phyloP scores from a whole-genome alignment of 2,329 filamentous ascomycete species.

The Alternaria sp. region DNA sequence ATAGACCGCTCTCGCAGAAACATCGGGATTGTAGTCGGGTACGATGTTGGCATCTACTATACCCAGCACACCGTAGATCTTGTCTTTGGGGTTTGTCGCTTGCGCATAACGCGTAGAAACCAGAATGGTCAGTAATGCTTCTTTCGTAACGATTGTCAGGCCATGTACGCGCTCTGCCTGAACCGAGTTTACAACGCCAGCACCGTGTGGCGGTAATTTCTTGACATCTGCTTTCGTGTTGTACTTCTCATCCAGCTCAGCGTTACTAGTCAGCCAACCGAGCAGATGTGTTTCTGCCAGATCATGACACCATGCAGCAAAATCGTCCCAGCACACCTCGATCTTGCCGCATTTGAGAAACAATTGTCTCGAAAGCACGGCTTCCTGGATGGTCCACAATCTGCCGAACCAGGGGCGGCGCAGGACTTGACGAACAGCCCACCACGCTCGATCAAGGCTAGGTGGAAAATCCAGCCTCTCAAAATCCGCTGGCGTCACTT shows the following conservation, averaged over 20 bases:
- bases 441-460: slow-evolving; percentile 16
- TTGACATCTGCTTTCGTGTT: background rate
- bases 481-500: slow-evolving; percentile 24
- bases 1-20: slow-evolving; percentile 23
- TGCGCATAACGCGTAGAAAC: slow-evolving; percentile 30
- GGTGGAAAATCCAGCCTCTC: slow-evolving; percentile 21
- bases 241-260: slow-evolving; percentile 4
- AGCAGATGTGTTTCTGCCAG: slow-evolving; percentile 18
- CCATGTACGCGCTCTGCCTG: slow-evolving; percentile 15
- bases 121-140: slow-evolving; percentile 16
- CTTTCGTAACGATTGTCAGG: background rate
- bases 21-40: slow-evolving; percentile 19
- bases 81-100: slow-evolving; percentile 31
- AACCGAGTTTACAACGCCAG: slow-evolving; percentile 12
- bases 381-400: slow-evolving; percentile 36
- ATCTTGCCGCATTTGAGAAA: slow-evolving; percentile 26
- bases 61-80: slow-evolving; percentile 33
- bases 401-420: slow-evolving; percentile 28
- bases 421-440: slow-evolving; percentile 21
- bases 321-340: slow-evolving; percentile 26
- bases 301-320: slow-evolving; percentile 24
- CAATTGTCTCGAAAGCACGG: slow-evolving; percentile 21
- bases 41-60: slow-evolving; percentile 16
- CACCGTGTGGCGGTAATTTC: slow-evolving; percentile 7
- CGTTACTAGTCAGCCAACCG: slow-evolving; percentile 9